Evolutionary conservation across 2,329 filamentous ascomycete species (phyloP).

Genomic region (Alternaria sp.): DNA sequence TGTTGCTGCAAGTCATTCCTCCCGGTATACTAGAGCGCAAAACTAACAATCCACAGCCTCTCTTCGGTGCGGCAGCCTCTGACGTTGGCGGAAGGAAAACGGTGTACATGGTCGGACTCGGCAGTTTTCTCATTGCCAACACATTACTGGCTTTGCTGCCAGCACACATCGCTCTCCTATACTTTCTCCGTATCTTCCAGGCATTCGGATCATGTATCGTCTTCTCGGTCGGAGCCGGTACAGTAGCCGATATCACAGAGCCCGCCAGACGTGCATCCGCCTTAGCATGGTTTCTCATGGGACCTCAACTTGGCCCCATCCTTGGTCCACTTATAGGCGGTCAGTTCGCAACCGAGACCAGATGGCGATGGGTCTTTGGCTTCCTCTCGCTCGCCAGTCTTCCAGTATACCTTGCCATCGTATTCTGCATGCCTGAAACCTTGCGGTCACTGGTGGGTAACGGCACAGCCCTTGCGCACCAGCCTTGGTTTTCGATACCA

Average conservation of each 20-base stretch:
- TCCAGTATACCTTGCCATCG: conserved; percentile 41
- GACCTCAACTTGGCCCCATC: conserved; percentile 57
- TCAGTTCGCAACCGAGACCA: conserved; percentile 44
- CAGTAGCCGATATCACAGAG: conserved; percentile 55
- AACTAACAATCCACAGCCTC: conserved; percentile 36
- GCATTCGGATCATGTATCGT: conserved; percentile 56
- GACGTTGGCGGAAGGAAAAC: conserved; percentile 54
- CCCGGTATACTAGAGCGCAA: background rate
- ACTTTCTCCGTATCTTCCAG: conserved; percentile 55
- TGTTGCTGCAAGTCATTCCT: conserved; percentile 37
- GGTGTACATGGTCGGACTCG: conserved; percentile 54
- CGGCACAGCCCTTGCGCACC: conserved; percentile 38
- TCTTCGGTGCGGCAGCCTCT: conserved; percentile 54
- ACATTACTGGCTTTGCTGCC: conserved; percentile 52
- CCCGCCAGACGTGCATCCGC: conserved; percentile 52
- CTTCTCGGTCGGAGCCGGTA: conserved; percentile 56
- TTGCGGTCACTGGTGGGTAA: conserved; percentile 58
- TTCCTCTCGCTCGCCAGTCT: conserved; percentile 44
- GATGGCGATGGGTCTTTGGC: conserved; percentile 59
- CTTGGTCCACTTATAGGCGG: conserved; percentile 57
- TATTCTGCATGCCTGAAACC: conserved; percentile 58
- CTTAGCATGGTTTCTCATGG: conserved; percentile 56
- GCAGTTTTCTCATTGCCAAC: conserved; percentile 53
- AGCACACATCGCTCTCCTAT: conserved; percentile 50
- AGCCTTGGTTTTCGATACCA: conserved; percentile 39